Evolutionary conservation across 306 rosid species (phyloP).

Genomic region (Cercis canadensis): DNA sequence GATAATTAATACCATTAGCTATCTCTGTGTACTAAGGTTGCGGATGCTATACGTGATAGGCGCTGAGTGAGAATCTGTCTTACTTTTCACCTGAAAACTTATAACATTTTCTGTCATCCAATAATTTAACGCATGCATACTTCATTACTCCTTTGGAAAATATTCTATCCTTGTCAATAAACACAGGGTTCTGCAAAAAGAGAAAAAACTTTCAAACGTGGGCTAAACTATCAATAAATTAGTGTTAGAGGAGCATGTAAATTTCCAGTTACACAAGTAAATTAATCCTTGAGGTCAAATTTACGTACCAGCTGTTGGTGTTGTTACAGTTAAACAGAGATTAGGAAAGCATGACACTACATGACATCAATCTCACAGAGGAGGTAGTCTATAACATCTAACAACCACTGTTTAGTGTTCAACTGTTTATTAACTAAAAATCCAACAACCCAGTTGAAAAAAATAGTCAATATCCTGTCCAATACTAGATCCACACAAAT

Average conservation of each 20-base stretch:
- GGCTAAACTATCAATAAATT: no score
- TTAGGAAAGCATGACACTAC: slow-evolving; percentile 34
- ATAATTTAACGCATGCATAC: neutral
- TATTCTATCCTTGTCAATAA: neutral
- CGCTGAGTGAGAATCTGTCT: neutral
- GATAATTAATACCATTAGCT: neutral
- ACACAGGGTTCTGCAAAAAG: neutral
- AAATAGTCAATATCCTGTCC: neutral
- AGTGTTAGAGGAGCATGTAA: no score
- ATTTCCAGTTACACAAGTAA: neutral
- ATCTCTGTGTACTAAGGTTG: neutral
- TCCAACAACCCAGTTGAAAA: slow-evolving; percentile 1
- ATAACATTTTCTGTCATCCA: neutral
- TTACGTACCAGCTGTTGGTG: no score
- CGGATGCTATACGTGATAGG: neutral
- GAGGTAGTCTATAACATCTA: neutral
- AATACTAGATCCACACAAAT: neutral
- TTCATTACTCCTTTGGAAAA: no score
- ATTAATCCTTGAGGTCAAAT: neutral
- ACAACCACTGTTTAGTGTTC: neutral
- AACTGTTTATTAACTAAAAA: neutral
- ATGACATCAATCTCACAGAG: slow-evolving; percentile 27
- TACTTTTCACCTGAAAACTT: neutral
- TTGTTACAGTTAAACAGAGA: neutral
- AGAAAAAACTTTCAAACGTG: no score